Percentiles rank a stretch among this genome's conserved stretches.
phyloP scores from a whole-genome alignment of 176 grass and related monocot species.

The Hyparrhenia diplandra region DNA sequence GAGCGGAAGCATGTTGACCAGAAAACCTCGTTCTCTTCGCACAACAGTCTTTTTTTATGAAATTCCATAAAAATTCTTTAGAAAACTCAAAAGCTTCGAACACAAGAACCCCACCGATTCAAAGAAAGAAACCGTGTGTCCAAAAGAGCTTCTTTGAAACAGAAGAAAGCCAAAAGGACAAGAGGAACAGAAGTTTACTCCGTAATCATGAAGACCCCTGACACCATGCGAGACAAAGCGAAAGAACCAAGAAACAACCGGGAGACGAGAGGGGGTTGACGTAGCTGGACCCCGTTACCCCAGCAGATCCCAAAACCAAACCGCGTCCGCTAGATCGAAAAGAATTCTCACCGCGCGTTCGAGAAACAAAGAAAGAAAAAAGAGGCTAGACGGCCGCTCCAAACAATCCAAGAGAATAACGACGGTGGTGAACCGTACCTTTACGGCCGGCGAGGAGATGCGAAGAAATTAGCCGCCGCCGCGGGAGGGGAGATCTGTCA shows the following conservation, averaged over 20 bases:
- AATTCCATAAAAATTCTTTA: background rate
- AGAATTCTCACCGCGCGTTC: background rate
- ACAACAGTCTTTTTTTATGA: background rate
- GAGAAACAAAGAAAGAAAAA: too few species aligned
- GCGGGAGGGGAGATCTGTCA: background rate
- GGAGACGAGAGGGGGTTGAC: background rate
- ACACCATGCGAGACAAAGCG: background rate
- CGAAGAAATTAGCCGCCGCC: background rate
- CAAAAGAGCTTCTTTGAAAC: background rate
- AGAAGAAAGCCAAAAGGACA: background rate
- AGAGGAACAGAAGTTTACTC: too few species aligned
- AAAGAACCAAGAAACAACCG: background rate
- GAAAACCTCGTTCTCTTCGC: background rate
- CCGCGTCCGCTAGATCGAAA: background rate
- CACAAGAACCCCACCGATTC: background rate
- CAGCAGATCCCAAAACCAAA: background rate
- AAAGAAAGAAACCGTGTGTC: background rate
- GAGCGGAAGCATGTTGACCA: background rate
- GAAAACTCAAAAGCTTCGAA: background rate
- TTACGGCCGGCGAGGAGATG: background rate
- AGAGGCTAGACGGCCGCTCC: background rate
- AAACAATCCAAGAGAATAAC: background rate
- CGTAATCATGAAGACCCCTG: background rate
- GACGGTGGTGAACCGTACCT: background rate
- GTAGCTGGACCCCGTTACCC: background rate